phyloP scores from a whole-genome alignment of 2,329 filamentous ascomycete genomes.

The Fragosphaeria purpurea region DNA sequence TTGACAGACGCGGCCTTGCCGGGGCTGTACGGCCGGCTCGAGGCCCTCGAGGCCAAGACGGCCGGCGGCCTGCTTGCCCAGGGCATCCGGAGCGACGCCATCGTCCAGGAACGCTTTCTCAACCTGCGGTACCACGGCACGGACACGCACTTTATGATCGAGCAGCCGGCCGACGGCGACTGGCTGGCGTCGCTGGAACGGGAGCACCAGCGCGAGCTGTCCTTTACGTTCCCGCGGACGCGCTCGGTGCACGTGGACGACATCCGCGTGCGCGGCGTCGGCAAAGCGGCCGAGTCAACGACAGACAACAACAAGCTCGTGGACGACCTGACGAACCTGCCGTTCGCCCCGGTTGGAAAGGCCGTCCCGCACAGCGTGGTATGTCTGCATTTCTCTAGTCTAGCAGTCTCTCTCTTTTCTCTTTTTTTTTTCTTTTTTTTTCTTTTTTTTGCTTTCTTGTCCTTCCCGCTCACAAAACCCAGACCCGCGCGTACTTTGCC shows the following conservation, averaged over 20 bases:
- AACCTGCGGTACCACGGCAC: slow-evolving; percentile 89
- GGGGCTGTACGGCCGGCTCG: slow-evolving; percentile 22
- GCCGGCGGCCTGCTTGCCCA: slow-evolving; percentile 58
- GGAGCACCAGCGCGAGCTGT: slow-evolving; percentile 85
- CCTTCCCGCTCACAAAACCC: slow-evolving; percentile 48
- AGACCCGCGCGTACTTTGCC: slow-evolving; percentile 70
- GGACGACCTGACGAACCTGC: slow-evolving; percentile 65
- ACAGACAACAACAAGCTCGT: slow-evolving; percentile 69
- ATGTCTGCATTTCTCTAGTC: not conserved
- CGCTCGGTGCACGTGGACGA: slow-evolving; percentile 85
- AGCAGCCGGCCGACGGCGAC: slow-evolving; percentile 59
- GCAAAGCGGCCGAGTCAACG: slow-evolving; percentile 56
- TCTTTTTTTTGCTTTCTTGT: too few species aligned
- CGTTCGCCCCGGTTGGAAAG: slow-evolving; percentile 44
- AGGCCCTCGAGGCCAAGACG: slow-evolving; percentile 49
- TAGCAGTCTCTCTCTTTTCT: too few species aligned
- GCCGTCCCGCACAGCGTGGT: slow-evolving; percentile 14
- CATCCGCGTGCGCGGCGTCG: slow-evolving; percentile 77
- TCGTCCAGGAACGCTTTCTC: slow-evolving; percentile 81
- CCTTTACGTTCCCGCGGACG: slow-evolving; percentile 65
- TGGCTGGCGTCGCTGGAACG: slow-evolving; percentile 75
- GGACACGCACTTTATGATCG: slow-evolving; percentile 81
- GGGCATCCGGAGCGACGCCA: slow-evolving; percentile 63
- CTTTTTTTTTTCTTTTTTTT: too few species aligned
- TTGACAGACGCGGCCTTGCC: slow-evolving; percentile 49